Evolutionary conservation across 129 eudicot species (phyloP), one percentile per base, ranked within the genome.

Genomic region (Oenanthe sinensis): DNA sequence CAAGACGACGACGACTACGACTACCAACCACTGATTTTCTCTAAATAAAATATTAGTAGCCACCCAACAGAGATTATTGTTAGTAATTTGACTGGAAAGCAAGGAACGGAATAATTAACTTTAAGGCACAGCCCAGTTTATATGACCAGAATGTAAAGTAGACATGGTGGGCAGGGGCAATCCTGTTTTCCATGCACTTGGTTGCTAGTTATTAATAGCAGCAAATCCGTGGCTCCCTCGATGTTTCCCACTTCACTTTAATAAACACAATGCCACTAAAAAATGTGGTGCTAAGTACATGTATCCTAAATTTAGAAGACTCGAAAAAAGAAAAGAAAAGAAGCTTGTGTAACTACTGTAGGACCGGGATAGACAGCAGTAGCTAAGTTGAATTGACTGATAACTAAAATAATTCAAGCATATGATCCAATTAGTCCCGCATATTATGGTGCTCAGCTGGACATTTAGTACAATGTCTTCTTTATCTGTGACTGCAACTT

Each of bases 401-500:
- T n/a, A 58, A 58, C 67, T 58, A 58, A 58, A 58, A 58, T 33
- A 58, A 58, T 58, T 58, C 67, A 58, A n/a, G 68, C 68, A 24
- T 60, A 60, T 8, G 68, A 60, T 60, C 68, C 68, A 60, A 60
- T 60, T 60, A 60, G 33, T 60, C 33, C 33, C 68, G 15, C 68
- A 68, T n/a, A 68, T 68, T 73, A 16, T 24, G 76, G 76, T 26
- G 54, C 76, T 73, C 76, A 44, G 40, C 54, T 43, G 54, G 76
- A 44, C 76, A 42, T 42, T 15, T n/a, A 40, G 75, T 71, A 71
- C 26, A 40, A 8, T 43, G 43, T 68, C 14, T 40, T 71, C 1
- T 37, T 71, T 39, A 70, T 71, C 49, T 20, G 48, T 39, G 48
- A 73, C n/a, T 44, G 44, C 44, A 20, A 73, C 68, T 1, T 3